Evolutionary conservation across 2,329 filamentous ascomycete species (phyloP).

Genomic region (Fusarium sterilihyphosum): DNA sequence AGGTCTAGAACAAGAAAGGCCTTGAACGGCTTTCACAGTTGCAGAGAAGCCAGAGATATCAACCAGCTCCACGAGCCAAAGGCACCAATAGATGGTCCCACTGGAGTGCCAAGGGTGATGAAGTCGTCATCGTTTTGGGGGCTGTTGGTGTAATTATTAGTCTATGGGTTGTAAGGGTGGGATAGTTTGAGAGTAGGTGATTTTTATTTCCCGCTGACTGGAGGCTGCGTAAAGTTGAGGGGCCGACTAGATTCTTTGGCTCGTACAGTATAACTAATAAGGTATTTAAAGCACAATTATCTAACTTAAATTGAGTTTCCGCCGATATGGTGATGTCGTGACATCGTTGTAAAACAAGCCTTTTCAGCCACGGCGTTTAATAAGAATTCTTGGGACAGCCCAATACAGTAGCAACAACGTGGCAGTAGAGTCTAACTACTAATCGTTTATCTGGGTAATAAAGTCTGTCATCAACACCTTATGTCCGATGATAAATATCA

Average conservation of each 20-base stretch:
- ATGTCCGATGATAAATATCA: background rate
- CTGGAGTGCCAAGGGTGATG: background rate
- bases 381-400: background rate
- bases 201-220: background rate
- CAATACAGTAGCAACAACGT: background rate
- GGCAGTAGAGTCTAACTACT: background rate
- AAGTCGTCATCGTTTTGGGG: slow-evolving; percentile 13
- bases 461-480: background rate
- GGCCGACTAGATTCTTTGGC: background rate
- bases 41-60: background rate
- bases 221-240: background rate
- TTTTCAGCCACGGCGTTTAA: slow-evolving; percentile 1
- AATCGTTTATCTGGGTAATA: background rate
- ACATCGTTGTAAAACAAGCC: background rate
- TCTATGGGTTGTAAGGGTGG: background rate
- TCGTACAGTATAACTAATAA: background rate
- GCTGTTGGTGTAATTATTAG: background rate
- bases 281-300: background rate
- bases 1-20: background rate
- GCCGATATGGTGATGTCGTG: background rate
- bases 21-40: background rate
- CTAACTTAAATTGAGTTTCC: background rate
- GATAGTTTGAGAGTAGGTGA: background rate
- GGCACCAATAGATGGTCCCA: background rate
- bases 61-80: background rate